Evolutionary conservation across 495 filamentous ascomycete species (phyloP).

Genomic region (Penicillium paxilli): DNA sequence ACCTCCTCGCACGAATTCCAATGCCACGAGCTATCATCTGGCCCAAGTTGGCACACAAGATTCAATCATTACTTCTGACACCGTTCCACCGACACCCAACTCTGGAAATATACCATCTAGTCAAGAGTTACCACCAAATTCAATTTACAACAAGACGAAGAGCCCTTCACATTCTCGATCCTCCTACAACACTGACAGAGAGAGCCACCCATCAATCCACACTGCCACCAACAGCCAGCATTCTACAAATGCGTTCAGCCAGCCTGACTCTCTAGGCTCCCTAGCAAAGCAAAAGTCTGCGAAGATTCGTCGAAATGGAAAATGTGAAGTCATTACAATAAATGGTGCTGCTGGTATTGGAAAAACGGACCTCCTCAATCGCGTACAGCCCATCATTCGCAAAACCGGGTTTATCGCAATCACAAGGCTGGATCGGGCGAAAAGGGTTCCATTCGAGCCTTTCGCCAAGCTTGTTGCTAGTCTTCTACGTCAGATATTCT

Average conservation of each 20-base stretch:
- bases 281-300: constrained; percentile 43
- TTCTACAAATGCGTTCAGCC: constrained; percentile 30
- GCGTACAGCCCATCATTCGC: constrained; percentile 70
- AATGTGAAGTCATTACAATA: constrained; percentile 78
- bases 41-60: constrained; percentile 37
- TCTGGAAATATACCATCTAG: constrained; percentile 7
- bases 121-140: constrained; percentile 5
- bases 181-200: constrained; percentile 38
- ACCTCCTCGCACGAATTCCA: constrained; percentile 41
- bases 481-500: constrained; percentile 87
- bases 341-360: constrained; percentile 76
- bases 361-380: constrained; percentile 81
- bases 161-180: constrained; percentile 41
- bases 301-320: constrained; percentile 64
- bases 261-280: constrained; percentile 32
- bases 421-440: constrained; percentile 81
- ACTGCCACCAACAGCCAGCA: constrained; percentile 28
- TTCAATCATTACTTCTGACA: constrained; percentile 36
- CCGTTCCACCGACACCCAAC: constrained; percentile 33
- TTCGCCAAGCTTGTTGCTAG: constrained; percentile 77
- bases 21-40: constrained; percentile 30
- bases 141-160: constrained; percentile 29
- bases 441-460: constrained; percentile 79
- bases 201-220: constrained; percentile 29
- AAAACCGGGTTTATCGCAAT: constrained; percentile 77